Evolutionary conservation across 176 grass and related monocot species (phyloP).

Genomic region (Oryza longistaminata): DNA sequence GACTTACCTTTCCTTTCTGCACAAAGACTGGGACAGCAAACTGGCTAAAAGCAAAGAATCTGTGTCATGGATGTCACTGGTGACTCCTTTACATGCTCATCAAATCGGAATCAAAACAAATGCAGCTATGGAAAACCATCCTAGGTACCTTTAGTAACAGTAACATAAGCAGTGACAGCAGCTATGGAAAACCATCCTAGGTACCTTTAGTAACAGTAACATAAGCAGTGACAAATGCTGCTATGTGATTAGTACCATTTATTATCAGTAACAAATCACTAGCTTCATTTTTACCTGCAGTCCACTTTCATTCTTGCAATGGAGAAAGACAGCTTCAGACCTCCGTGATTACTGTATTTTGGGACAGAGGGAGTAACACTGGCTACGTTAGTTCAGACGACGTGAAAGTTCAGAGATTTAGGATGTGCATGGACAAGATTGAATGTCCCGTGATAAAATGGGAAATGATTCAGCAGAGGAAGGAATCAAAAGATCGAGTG

Average conservation of each 20-base stretch:
- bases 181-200: background rate
- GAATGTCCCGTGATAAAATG: background rate
- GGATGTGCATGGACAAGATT: background rate
- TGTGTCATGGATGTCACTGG: background rate
- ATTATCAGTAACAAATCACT: background rate
- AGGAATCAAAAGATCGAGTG: constrained; percentile 26
- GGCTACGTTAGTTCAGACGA: background rate
- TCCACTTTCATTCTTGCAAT: background rate
- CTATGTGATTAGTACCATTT: background rate
- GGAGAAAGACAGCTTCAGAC: background rate
- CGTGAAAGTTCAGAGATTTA: background rate
- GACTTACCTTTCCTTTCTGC: background rate
- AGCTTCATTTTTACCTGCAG: background rate
- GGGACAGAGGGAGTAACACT: background rate
- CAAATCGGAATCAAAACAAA: background rate
- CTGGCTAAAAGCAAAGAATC: background rate
- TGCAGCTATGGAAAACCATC: background rate
- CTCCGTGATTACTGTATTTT: too few relatives aligned
- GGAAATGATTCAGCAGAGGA: constrained; percentile 9
- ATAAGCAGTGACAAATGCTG: background rate
- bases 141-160: background rate
- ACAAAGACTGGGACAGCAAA: background rate
- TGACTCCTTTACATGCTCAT: background rate
- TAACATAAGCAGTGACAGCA: background rate
- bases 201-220: background rate